phyloP scores from a whole-genome alignment of 2,329 filamentous ascomycete species.

The Gremmenia infestans region DNA sequence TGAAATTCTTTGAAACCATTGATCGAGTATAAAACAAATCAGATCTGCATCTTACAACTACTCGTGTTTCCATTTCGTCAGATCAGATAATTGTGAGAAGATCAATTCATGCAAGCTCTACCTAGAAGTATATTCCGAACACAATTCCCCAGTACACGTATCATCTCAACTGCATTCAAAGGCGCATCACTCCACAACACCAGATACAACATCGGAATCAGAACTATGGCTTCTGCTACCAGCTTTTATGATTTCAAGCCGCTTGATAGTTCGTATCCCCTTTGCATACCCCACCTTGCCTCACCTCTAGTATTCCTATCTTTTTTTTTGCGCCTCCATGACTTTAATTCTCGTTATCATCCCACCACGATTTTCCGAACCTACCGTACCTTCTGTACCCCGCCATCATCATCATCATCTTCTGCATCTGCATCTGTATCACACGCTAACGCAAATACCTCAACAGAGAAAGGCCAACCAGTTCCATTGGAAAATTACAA shows the following conservation, averaged over 20 bases:
- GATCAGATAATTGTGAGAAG: neutral
- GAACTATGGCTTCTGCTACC: conserved; percentile 60
- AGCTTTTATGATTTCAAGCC: conserved; percentile 81
- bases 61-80: no score
- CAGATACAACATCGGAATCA: neutral
- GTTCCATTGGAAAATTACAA: conserved; percentile 67
- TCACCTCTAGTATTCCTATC: neutral
- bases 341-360: neutral
- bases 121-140: conserved; percentile 8
- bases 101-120: neutral
- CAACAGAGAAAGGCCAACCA: conserved; percentile 66
- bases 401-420: neutral
- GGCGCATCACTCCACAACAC: neutral
- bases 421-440: no score
- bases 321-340: neutral
- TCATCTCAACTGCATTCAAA: neutral
- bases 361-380: neutral
- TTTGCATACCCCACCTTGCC: neutral
- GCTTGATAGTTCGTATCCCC: conserved; percentile 61
- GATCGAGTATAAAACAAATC: no score
- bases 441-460: conserved; percentile 6
- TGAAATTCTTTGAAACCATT: neutral
- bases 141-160: neutral
- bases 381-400: conserved; percentile 1
- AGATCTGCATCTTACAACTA: no score